Percentiles rank a stretch among this genome's conserved stretches.
phyloP scores from a whole-genome alignment of 768 basidiomycete genomes.

The Amanita exitialis region DNA sequence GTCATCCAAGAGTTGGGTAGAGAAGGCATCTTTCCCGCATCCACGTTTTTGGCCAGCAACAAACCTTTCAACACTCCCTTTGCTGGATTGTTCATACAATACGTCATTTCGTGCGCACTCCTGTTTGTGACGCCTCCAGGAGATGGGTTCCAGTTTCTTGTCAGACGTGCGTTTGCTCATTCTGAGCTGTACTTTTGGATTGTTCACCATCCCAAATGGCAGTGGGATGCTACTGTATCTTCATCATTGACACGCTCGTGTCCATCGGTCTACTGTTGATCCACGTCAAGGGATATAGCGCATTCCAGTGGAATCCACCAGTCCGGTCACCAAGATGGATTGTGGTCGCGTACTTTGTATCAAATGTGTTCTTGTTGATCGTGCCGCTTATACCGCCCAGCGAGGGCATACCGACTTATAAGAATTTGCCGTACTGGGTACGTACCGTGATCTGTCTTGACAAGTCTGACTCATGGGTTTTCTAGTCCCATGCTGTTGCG shows the following conservation, averaged over 20 bases:
- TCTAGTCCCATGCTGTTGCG: slow-evolving; percentile 39
- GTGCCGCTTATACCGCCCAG: slow-evolving; percentile 57
- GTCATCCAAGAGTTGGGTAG: slow-evolving; percentile 69
- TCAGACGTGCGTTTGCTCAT: slow-evolving; percentile 38
- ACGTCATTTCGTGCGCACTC: slow-evolving; percentile 44
- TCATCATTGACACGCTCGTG: slow-evolving; percentile 49
- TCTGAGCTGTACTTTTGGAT: neutral
- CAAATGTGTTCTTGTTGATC: slow-evolving; percentile 54
- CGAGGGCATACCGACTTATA: slow-evolving; percentile 39
- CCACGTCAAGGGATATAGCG: slow-evolving; percentile 31
- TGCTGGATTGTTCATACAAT: slow-evolving; percentile 53
- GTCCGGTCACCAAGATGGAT: slow-evolving; percentile 43
- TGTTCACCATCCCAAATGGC: neutral
- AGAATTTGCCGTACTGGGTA: slow-evolving; percentile 61
- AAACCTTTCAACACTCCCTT: slow-evolving; percentile 63
- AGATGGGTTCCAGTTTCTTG: slow-evolving; percentile 65
- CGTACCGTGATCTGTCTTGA: slow-evolving; percentile 12
- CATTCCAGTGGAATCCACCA: slow-evolving; percentile 53
- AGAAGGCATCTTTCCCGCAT: slow-evolving; percentile 58
- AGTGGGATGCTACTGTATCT: slow-evolving; percentile 51
- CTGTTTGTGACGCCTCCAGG: slow-evolving; percentile 54
- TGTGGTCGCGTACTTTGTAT: slow-evolving; percentile 46
- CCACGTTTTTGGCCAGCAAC: slow-evolving; percentile 60
- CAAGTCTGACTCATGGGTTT: neutral
- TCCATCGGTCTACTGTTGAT: slow-evolving; percentile 57